Percentiles rank a stretch among this genome's conserved stretches.
These are phyloP conservation scores for Talaromyces pinophilus DNA, from an alignment of 2,329 filamentous ascomycete genomes.

Conservation along the genomic window DNA sequence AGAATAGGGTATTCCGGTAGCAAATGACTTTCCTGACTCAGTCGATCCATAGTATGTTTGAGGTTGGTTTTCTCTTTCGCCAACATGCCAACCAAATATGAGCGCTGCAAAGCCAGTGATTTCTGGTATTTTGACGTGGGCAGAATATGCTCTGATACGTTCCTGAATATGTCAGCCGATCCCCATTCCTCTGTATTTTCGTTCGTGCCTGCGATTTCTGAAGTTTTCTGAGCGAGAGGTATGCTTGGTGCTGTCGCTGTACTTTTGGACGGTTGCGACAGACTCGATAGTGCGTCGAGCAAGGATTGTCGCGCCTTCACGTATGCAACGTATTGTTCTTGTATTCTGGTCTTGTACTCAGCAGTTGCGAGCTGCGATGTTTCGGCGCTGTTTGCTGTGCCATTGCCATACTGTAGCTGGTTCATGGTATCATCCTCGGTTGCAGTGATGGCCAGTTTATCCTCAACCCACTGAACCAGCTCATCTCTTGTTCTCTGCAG, in stretches of 20 bases:
- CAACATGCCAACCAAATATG: constrained; percentile 41
- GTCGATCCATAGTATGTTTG: constrained; percentile 40
- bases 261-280: constrained; percentile 36
- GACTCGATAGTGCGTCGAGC: constrained; percentile 39
- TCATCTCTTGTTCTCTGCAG: constrained; percentile 51
- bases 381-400: constrained; percentile 35
- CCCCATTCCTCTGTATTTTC: constrained; percentile 26
- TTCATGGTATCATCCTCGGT: constrained; percentile 31
- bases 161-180: constrained; percentile 36
- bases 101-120: constrained; percentile 40
- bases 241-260: constrained; percentile 21
- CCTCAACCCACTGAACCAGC: constrained; percentile 55
- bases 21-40: constrained; percentile 46
- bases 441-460: constrained; percentile 44
- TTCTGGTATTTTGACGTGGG: constrained; percentile 41
- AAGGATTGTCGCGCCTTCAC: constrained; percentile 39
- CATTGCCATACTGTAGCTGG: constrained; percentile 29
- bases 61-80: constrained; percentile 41
- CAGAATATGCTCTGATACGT: constrained; percentile 35
- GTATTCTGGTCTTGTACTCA: constrained; percentile 37
- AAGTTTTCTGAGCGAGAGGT: constrained; percentile 24
- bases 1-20: constrained; percentile 46
- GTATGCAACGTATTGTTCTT: constrained; percentile 40
- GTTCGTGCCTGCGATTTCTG: constrained; percentile 18
- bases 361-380: constrained; percentile 32